Evolutionary conservation across 371 early-diverging fungal species (phyloP).

Genomic region (Synchytrium microbalum): DNA sequence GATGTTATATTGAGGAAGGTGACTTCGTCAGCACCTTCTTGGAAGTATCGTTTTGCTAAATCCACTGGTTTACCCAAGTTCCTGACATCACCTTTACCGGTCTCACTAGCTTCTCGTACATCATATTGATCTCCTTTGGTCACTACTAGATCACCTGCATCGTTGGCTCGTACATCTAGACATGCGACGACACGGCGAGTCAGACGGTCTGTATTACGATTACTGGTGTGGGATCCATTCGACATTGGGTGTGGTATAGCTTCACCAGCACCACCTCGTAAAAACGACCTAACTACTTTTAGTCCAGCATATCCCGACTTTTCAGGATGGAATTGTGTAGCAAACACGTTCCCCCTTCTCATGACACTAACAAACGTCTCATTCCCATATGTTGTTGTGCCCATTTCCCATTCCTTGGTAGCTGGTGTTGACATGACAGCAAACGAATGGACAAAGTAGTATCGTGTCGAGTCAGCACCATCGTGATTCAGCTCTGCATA

Average conservation of each 20-base stretch:
- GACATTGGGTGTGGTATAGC: not conserved
- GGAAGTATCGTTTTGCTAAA: conserved; percentile 82
- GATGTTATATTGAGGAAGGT: conserved; percentile 96
- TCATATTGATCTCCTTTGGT: conserved; percentile 99
- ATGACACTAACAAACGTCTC: conserved; percentile 79
- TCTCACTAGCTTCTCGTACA: conserved; percentile 65
- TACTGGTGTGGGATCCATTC: conserved; percentile 15
- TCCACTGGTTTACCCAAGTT: conserved; percentile 96
- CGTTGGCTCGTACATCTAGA: conserved; percentile 93
- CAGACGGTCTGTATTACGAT: conserved; percentile 23
- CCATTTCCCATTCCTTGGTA: conserved; percentile 56
- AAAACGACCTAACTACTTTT: conserved; percentile 68
- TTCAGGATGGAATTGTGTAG: conserved; percentile 97
- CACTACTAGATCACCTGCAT: conserved; percentile 91
- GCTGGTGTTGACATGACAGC: conserved; percentile 55
- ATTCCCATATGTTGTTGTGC: conserved; percentile 79
- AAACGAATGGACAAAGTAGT: conserved; percentile 96
- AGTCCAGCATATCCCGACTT: conserved; percentile 90
- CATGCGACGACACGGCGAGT: conserved; percentile 93
- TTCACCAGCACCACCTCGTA: conserved; percentile 27
- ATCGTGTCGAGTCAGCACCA: conserved; percentile 34
- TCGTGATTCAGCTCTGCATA: conserved; percentile 15
- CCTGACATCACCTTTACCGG: conserved; percentile 68
- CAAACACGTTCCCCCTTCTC: conserved; percentile 77
- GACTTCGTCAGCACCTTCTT: conserved; percentile 95